Percentiles rank a stretch among this genome's conserved stretches.
These are phyloP conservation scores for Kluyveromyces nonfermentans DNA, from an alignment of 805 yeast species.

Conservation along the genomic window DNA sequence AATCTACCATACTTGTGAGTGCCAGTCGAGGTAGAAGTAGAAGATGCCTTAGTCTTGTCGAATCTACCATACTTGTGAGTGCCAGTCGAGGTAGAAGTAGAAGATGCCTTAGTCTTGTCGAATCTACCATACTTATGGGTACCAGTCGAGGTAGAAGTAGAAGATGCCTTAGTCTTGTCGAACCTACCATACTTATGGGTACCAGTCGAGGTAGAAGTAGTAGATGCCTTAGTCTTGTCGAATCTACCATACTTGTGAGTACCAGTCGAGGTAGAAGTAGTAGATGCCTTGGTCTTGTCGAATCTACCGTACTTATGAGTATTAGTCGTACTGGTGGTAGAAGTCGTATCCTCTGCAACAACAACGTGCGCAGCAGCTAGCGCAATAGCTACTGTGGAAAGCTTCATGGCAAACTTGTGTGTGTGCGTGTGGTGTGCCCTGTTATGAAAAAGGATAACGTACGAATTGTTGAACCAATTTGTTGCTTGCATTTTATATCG, in stretches of 20 bases:
- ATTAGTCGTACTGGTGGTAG: conserved; percentile 31
- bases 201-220: conserved; percentile 29
- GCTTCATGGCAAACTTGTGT: conserved; percentile 30
- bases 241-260: conserved; percentile 52
- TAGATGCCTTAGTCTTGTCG: conserved; percentile 31
- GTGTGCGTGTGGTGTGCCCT: neutral
- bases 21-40: conserved; percentile 31
- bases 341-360: conserved; percentile 31
- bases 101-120: conserved; percentile 33
- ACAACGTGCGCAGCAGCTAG: conserved; percentile 30
- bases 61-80: conserved; percentile 52
- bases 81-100: conserved; percentile 32
- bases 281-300: conserved; percentile 34
- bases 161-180: conserved; percentile 33
- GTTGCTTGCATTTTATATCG: neutral
- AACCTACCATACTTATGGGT: conserved; percentile 48
- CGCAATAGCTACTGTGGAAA: conserved; percentile 33
- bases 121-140: conserved; percentile 48
- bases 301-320: conserved; percentile 48
- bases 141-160: conserved; percentile 29
- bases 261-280: conserved; percentile 32
- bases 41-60: conserved; percentile 31
- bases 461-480: neutral
- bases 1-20: conserved; percentile 52
- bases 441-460: neutral